These are phyloP conservation scores for Acanthamoeba triangularis DNA, from an alignment of 208 protist species.

Conservation along the genomic window DNA sequence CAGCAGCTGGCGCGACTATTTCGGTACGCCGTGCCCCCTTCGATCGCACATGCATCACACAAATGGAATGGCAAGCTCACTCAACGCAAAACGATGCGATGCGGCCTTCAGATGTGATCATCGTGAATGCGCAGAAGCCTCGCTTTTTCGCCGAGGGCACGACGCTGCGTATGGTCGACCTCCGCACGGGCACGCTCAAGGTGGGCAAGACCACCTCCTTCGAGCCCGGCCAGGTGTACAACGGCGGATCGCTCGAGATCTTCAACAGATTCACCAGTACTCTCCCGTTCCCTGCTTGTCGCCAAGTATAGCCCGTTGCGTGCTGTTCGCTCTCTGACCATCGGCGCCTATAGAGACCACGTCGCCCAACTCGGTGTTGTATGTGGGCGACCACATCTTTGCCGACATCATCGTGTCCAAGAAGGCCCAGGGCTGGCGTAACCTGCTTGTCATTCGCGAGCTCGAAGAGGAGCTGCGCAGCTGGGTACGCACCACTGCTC, in stretches of 20 bases:
- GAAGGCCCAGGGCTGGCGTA: slow-evolving; percentile 83
- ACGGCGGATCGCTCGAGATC: slow-evolving; percentile 82
- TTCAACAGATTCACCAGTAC: slow-evolving; percentile 79
- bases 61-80: no score
- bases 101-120: slow-evolving; percentile 74
- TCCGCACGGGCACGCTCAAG: slow-evolving; percentile 76
- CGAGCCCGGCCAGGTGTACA: slow-evolving; percentile 81
- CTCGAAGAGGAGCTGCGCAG: slow-evolving; percentile 78
- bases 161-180: slow-evolving; percentile 82
- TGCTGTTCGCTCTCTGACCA: slow-evolving; percentile 43
- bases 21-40: no score
- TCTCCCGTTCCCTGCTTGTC: no score
- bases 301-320: no score
- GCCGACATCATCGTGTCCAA: slow-evolving; percentile 86
- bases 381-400: slow-evolving; percentile 85
- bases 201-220: slow-evolving; percentile 67
- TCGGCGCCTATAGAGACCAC: not conserved
- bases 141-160: slow-evolving; percentile 84
- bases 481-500: not conserved
- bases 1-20: slow-evolving; percentile 82
- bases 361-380: slow-evolving; percentile 66
- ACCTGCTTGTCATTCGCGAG: slow-evolving; percentile 80
- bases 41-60: no score
- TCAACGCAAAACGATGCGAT: no score
- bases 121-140: slow-evolving; percentile 84